These are phyloP conservation scores for Stephanodiscus triporus DNA, from an alignment of 108 stramenopile species.

Conservation along the genomic window DNA sequence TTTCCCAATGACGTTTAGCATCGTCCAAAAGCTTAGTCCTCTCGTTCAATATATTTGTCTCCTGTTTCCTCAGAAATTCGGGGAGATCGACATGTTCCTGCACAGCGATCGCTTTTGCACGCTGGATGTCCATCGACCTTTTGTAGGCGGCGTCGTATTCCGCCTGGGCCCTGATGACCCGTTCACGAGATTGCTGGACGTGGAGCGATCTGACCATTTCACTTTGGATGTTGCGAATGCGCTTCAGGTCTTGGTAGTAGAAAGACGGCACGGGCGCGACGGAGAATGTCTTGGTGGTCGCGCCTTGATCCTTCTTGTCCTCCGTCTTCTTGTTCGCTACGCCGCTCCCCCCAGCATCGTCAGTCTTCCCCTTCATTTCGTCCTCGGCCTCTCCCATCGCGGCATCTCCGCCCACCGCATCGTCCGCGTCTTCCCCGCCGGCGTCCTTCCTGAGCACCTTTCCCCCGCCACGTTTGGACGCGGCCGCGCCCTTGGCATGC, in stretches of 20 bases:
- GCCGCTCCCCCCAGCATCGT: constrained; percentile 28
- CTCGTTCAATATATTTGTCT: neutral
- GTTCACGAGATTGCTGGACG: constrained; percentile 8
- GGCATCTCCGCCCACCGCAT: neutral
- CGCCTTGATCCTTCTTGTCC: constrained; percentile 20
- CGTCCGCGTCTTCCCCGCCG: constrained; percentile 4
- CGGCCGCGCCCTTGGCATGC: neutral
- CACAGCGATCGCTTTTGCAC: neutral
- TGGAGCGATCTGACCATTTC: constrained; percentile 29
- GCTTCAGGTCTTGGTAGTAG: constrained; percentile 64
- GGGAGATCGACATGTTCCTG: neutral
- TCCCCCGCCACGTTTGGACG: constrained; percentile 19
- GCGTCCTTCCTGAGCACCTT: constrained; percentile 29
- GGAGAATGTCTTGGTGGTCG: constrained; percentile 57
- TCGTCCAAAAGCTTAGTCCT: neutral
- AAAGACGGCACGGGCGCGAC: constrained; percentile 73
- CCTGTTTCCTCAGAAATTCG: neutral
- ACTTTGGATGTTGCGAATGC: constrained; percentile 60
- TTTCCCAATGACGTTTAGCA: constrained; percentile 15
- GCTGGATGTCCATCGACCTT: constrained; percentile 31
- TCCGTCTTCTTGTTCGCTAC: constrained; percentile 19
- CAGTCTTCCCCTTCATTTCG: constrained; percentile 2
- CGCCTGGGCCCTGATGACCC: constrained; percentile 9
- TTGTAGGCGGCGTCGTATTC: constrained; percentile 33
- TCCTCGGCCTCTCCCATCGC: constrained; percentile 4